Evolutionary conservation across 371 early-diverging fungal species (phyloP).

Genomic region (Mucor plumbeus): DNA sequence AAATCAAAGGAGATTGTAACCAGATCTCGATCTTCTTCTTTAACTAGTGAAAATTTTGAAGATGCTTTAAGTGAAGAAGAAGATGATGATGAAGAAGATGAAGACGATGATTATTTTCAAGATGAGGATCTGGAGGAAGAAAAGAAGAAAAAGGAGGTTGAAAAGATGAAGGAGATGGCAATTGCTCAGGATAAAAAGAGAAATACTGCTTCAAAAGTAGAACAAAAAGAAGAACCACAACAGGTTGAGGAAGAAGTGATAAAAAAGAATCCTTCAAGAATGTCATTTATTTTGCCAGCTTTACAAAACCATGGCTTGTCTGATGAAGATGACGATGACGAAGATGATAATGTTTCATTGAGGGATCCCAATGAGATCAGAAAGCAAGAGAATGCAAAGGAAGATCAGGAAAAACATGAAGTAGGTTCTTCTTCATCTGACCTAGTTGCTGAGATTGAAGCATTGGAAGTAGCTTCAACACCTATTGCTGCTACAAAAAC

Average conservation of each 20-base stretch:
- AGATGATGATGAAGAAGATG: slow-evolving; percentile 26
- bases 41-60: slow-evolving; percentile 25
- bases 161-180: slow-evolving; percentile 5
- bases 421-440: not conserved
- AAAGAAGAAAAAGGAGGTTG: not conserved
- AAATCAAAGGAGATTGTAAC: not conserved
- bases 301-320: slow-evolving; percentile 27
- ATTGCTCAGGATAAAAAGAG: slow-evolving; percentile 13
- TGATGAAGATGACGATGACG: slow-evolving; percentile 25
- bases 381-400: not conserved
- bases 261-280: slow-evolving; percentile 12
- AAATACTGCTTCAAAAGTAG: not conserved
- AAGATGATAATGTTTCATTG: slow-evolving; percentile 22
- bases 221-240: not conserved
- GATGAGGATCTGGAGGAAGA: slow-evolving; percentile 21
- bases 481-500: not conserved
- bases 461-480: slow-evolving; percentile 16
- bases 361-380: slow-evolving; percentile 17
- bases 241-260: not conserved
- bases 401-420: not conserved
- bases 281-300: slow-evolving; percentile 32
- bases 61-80: slow-evolving; percentile 23
- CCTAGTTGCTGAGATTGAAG: slow-evolving; percentile 21
- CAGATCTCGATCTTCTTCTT: slow-evolving; percentile 26
- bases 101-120: slow-evolving; percentile 33